Evolutionary conservation across 192 early-diverging fungal genomes (phyloP), one percentile per base, ranked within the genome.

Genomic region (Lunasporangiospora selenospora): DNA sequence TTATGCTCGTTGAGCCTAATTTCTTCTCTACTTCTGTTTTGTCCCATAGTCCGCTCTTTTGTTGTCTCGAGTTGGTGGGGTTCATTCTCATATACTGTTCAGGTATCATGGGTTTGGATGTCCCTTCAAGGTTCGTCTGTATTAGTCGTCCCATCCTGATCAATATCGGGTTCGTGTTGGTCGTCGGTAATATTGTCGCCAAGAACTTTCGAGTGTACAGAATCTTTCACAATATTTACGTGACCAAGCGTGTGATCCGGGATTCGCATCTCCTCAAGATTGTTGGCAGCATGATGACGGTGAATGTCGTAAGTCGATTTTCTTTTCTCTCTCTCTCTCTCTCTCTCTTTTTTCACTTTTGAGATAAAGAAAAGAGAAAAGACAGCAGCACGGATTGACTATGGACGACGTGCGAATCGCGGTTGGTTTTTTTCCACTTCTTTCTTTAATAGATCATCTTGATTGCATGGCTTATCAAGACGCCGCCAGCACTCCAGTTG

Each of bases 101-200:
- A 6, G 44, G 61, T 1, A 45, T 75, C 26, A 58, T 82, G 49
- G 66, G 46, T 16, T 16, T 82, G 0, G 56, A 75, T 19, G 64
- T 67, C 6, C 75, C 76, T 2, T 59, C 42, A 1, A 18, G 33
- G 1, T 34, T 48, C 18, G 43, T 47, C 11, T 82, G 81, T 33
- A 62, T 79, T 18, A 51, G 44, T 0, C 24, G 77, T 29, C 75
- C 78, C 5, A 41, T 82, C 6, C 49, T 58, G 2, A 23, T 82
- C n/a, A 63, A 75, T 13, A 29, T 77, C 13, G 81, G 67, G 2
- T 80, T 80, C 34, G 34, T 77, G 6, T 53, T 82, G 6, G 78
- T 80, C 4, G 79, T 77, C 15, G 73, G 75, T 32, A 82, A 77
- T 32, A 82, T 82, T 27, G 75, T 82, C 15, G 81, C 81, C 13